Evolutionary conservation across 345 rosid species (phyloP), one percentile per base, ranked within the genome.

Genomic region (Fremontodendron californicum): DNA sequence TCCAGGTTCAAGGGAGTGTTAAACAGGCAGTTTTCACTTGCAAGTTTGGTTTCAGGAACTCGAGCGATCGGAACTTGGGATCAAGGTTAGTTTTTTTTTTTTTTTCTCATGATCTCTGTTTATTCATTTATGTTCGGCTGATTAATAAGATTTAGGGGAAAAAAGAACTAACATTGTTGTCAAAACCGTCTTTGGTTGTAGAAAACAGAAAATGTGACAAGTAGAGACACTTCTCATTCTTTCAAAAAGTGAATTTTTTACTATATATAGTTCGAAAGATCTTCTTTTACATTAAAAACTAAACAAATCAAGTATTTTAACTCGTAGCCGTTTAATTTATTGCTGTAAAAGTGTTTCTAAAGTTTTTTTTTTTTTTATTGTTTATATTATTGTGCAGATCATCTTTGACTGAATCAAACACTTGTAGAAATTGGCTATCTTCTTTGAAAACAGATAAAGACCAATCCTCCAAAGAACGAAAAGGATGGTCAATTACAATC

Each of bases 11-110:
- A 63, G 98, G 98, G 66, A 89, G 80, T 77, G 88, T 86, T 7
- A 92, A 83, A 71, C 98, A 95, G 74, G 93, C 99, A 0, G 99
- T 95, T 7, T 95, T 95, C 81, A 93, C 98, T 75, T 93, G 99
- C 92, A 95, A 95, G 78, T 95, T 95, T 81, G 87, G 91, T 40
- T 86, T 88, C 77, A 86, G 96, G 46, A 86, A 83, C 75, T 70
- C 88, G 0, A 78, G 77, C 4, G 98, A 94, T 79, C 83, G 96
- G 40, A 88, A 70, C 82, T 79, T 86, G 76, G 82, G 81, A 63
- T 84, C 93, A 45, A 91, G 92, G 96, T 90, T 66, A 74, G 87
- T 81, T 19, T 19, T 33, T 33, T 19, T 23, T 27, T 3, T 33
- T 33, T 19, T 23, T 27, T 3, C 19, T 54, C 76, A 35, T 35